Conservation (phyloP, 345 rosid species). For the Melaleuca quinquenervia region DNA sequence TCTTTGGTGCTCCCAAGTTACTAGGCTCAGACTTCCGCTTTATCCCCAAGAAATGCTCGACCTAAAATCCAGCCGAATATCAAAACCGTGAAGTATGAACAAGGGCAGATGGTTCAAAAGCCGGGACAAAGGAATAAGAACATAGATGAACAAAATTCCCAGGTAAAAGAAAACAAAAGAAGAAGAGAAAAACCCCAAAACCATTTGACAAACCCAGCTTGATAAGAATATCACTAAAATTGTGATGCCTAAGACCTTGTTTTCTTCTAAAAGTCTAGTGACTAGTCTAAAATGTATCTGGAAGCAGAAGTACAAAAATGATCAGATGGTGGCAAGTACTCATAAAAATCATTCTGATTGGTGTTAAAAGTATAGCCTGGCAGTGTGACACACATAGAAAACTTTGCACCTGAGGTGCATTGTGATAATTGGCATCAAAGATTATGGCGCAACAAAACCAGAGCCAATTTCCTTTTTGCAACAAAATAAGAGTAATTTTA, state of each 20-base stretch:
- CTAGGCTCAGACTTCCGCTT: constrained; percentile 62
- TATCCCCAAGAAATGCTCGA: constrained; percentile 92
- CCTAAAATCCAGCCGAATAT: constrained; percentile 26
- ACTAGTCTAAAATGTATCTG: not conserved
- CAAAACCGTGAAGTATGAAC: not conserved
- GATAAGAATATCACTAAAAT: not conserved
- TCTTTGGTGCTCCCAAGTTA: constrained; percentile 33
- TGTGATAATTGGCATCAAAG: not conserved
- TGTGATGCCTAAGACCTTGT: not conserved
- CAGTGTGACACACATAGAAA: not conserved
- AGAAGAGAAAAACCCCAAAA: not conserved
- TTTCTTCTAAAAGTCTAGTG: not conserved
- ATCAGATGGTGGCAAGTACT: not conserved
- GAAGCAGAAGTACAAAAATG: not conserved
- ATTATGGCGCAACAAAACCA: not conserved
- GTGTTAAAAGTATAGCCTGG: not conserved
- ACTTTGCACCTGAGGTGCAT: not conserved
- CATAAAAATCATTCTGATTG: not conserved
- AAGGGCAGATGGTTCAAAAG: not conserved
- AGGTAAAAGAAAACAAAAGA: not conserved
- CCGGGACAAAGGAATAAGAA: not conserved
- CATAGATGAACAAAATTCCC: not conserved
- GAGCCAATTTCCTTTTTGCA: not conserved
- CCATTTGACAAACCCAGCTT: not conserved
- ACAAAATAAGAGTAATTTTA: not conserved